Conservation (phyloP, 148 eudicot species). For the Amaranthus cruentus region DNA sequence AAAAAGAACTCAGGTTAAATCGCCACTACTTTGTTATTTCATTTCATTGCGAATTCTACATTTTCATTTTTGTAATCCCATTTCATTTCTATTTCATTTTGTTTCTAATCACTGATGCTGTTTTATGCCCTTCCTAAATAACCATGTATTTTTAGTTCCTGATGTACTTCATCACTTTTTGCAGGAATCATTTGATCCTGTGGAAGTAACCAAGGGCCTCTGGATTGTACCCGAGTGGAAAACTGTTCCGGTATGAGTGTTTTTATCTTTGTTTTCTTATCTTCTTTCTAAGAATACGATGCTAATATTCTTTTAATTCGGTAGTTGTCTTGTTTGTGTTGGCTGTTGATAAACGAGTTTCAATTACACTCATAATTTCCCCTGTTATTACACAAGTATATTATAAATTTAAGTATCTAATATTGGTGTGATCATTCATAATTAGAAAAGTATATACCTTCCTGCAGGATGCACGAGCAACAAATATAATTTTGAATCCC, state of each 20-base stretch:
- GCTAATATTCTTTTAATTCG: background rate
- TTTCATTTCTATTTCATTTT: background rate
- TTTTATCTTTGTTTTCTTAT: slow-evolving; percentile 13
- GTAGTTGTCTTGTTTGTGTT: background rate
- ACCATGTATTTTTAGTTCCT: background rate
- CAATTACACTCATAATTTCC: background rate
- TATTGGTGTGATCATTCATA: background rate
- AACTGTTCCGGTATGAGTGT: slow-evolving; percentile 64
- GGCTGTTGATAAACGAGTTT: background rate
- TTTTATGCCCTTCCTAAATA: background rate
- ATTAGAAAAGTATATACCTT: slow-evolving; percentile 13
- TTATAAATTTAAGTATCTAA: slow-evolving; percentile 1
- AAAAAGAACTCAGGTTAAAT: slow-evolving; percentile 62
- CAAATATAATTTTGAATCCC: slow-evolving; percentile 73
- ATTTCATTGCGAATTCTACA: background rate
- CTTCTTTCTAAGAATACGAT: background rate
- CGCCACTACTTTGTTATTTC: slow-evolving; percentile 6
- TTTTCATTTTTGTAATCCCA: background rate
- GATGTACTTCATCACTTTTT: slow-evolving; percentile 6
- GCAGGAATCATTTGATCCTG: slow-evolving; percentile 91
- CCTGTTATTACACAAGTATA: background rate
- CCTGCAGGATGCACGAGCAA: slow-evolving; percentile 67
- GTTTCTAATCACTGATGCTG: background rate
- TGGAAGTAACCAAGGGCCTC: slow-evolving; percentile 73
- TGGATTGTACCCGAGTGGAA: slow-evolving; percentile 99